phyloP scores from a whole-genome alignment of 2,329 filamentous ascomycete species.

The Aspergillus spinulosporus region DNA sequence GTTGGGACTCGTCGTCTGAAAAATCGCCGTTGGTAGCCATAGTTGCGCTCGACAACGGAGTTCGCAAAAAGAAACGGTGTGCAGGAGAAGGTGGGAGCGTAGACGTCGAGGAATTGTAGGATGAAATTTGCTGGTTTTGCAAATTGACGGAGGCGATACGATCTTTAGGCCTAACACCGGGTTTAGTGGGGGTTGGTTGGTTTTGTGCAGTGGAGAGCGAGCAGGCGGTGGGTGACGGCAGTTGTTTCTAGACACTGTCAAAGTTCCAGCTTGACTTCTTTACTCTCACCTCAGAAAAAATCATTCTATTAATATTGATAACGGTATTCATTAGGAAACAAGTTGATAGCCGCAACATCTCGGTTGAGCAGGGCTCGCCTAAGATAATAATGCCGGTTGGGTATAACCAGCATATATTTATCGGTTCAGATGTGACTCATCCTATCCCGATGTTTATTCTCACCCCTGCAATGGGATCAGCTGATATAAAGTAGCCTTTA shows the following conservation, averaged over 20 bases:
- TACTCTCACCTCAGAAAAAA: background rate
- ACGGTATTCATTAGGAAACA: too few species aligned
- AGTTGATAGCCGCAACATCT: too few species aligned
- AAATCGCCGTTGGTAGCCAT: conserved; percentile 60
- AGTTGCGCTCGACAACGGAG: conserved; percentile 36
- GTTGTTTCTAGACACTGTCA: background rate
- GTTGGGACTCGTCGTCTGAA: conserved; percentile 56
- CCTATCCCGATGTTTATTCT: too few species aligned
- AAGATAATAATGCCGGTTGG: too few species aligned
- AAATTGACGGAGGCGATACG: conserved; percentile 34
- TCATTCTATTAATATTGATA: too few species aligned
- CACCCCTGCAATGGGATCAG: too few species aligned
- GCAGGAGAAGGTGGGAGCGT: conserved; percentile 14
- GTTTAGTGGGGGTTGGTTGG: conserved; percentile 34
- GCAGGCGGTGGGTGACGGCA: conserved; percentile 32
- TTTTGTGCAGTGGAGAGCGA: conserved; percentile 40
- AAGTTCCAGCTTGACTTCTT: background rate
- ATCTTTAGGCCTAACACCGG: conserved; percentile 25
- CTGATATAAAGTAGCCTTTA: too few species aligned
- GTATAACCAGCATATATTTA: too few species aligned
- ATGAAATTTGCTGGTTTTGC: conserved; percentile 39
- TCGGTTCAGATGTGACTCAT: too few species aligned
- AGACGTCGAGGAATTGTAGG: conserved; percentile 27
- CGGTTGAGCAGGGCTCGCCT: too few species aligned
- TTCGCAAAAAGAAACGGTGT: conserved; percentile 8